Base-by-base conservation (phyloP, 2,329 filamentous ascomycete genomes). In the Penicillium janthinellum region DNA sequence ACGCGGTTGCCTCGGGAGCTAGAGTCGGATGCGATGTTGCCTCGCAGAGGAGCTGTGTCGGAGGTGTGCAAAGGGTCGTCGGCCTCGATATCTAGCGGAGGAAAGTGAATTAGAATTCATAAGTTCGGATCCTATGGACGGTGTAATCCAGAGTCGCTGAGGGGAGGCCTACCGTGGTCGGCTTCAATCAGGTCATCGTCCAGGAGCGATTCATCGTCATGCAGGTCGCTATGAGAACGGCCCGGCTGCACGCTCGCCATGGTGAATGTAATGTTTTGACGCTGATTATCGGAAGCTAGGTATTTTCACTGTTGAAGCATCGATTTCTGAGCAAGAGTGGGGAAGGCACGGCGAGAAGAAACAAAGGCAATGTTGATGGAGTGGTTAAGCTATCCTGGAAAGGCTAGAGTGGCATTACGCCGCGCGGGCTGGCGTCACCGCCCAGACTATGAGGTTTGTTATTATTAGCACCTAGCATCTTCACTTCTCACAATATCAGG, bases 21-120 rank as follows among this genome's bases (percentile, higher is more conserved):
- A 3, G 80, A 77, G 41, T 70, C 86, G 37, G 84, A 82, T 61
- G 89, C 86, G 73, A 96, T 96, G 79, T 91, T 94, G 76, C 93
- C 92, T 49, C 90, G 90, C 65, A 96, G 83, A 57, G 92, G 91
- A 53, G 91, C 87, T 68, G 89, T 88, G 72, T 92, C 89, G 64
- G 90, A 88, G 59, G 83, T 83, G 66, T 83, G 81, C 65, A 95
- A 83, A 42, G 93, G 92, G 78, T 97, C 92, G 72, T 97, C 93
- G 71, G 96, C 92, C 75, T 97, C 92, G 71, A 97, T 88, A 69
- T 92, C 91, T 71, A 90, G 41, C 55, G 52, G 37, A 45, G 31
- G 44, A 51, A 57, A 8, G 22, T 4, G 22, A n/a, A 20, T 58
- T 49, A 60, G 42, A 25, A 56, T 45, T 34, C 15, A 35, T 15